Base-by-base conservation (phyloP, 441 rosid genomes). In the Eutrema salsugineum region DNA sequence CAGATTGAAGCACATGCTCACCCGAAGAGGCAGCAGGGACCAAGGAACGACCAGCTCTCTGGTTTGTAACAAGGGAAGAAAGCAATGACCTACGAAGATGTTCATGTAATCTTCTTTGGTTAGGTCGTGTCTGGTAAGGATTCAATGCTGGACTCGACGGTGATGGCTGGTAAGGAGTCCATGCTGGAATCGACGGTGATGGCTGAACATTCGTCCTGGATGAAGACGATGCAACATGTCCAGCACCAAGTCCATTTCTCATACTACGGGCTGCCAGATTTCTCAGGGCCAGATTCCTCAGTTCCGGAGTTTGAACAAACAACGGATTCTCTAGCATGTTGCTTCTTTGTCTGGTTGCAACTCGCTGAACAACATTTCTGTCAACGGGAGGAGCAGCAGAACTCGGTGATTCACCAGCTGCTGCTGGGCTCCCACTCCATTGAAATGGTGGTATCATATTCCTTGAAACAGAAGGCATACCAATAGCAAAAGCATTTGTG, bases 31-130 rank as follows among this genome's bases (percentile, higher is more conserved):
- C 62, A 66, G 84, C 70, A 66, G 81, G 83, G 56, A 76, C 83
- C 9, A 83, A 47, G 63, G 76, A 80, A 68, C 63, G 76, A 28
- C 67, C 75, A 64, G 82, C 81, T 78, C 83, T 80, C 53, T 83
- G 91, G 43, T 77, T 86, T 42, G 80, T 86, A 60, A 61, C 80
- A 64, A 65, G 53, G 50, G 93, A 78, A 81, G 95, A 69, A 80
- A 87, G 71, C 75, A 91, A 75, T 2, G 98, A 91, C 33, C 90
- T 84, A 58, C 89, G 93, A 69, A 84, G 85, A 74, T 83, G 82
- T 74, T 89, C 99, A n/a, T 94, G 81, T 62, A 88, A 68, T 61
- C 97, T 86, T 11, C 87, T 82, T 6, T 87, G 90, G 79, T 78
- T 81, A 33, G 71, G 83, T 24, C 83, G 57, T n/a, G 73, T 89